Percentiles rank a stretch among this genome's conserved stretches.
These are phyloP conservation scores for Macadamia tetraphylla DNA, from an alignment of 164 flowering plant species.

Conservation along the genomic window DNA sequence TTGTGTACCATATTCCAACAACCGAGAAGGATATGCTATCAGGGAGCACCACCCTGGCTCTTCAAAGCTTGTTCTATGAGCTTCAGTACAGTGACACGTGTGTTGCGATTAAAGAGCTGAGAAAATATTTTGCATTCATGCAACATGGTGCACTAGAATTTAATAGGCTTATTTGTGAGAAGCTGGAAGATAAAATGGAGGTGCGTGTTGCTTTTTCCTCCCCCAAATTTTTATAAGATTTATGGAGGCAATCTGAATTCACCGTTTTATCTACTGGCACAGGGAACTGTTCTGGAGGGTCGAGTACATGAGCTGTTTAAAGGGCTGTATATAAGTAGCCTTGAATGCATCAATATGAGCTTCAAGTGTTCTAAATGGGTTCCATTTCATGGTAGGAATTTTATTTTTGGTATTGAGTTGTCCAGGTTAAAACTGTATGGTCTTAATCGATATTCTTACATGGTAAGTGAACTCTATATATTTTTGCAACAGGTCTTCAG, in stretches of 20 bases:
- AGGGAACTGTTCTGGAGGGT: conserved; percentile 98
- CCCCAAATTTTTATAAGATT: background rate
- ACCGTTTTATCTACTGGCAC: conserved; percentile 13
- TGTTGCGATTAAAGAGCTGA: conserved; percentile 90
- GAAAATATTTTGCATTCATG: conserved; percentile 96
- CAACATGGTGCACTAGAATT: conserved; percentile 98
- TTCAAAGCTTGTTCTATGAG: conserved; percentile 89
- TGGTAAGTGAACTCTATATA: conserved; percentile 1
- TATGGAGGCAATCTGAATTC: background rate
- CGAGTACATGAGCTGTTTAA: conserved; percentile 87
- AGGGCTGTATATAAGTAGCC: conserved; percentile 92
- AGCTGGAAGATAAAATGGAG: conserved; percentile 96
- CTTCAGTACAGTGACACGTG: conserved; percentile 83
- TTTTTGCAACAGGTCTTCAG: conserved; percentile 65
- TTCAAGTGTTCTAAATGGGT: conserved; percentile 94
- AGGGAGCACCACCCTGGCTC: conserved; percentile 85
- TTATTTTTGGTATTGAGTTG: background rate
- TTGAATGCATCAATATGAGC: conserved; percentile 91
- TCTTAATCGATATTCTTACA: conserved; percentile 1
- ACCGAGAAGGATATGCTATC: conserved; percentile 90
- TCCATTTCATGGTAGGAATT: conserved; percentile 69
- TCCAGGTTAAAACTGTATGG: background rate
- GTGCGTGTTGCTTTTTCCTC: conserved; percentile 20
- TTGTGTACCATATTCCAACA: conserved; percentile 96
- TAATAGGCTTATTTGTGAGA: conserved; percentile 83